These are phyloP conservation scores for Fraxinus sp. DNA, from an alignment of 305 asterid genomes.

Conservation along the genomic window DNA sequence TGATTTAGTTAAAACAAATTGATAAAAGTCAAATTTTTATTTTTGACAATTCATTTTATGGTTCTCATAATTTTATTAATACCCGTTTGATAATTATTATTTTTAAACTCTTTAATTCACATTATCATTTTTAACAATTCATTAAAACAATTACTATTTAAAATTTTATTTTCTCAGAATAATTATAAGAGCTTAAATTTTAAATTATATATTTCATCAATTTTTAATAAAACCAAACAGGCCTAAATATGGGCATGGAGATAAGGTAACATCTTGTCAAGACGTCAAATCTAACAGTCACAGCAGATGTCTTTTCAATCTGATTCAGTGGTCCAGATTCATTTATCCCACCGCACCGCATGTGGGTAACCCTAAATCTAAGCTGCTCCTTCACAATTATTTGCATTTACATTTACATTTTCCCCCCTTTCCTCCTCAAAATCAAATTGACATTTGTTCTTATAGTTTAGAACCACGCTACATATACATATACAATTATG, in stretches of 20 bases:
- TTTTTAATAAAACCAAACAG: too few relatives aligned
- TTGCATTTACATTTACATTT: neutral
- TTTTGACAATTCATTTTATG: too few relatives aligned
- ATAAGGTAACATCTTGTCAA: constrained; percentile 21
- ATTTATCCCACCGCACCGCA: neutral
- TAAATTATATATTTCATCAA: too few relatives aligned
- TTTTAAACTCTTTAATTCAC: neutral
- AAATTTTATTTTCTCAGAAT: too few relatives aligned
- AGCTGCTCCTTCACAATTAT: neutral
- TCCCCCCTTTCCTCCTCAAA: neutral
- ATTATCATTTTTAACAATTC: too few relatives aligned
- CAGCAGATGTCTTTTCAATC: neutral
- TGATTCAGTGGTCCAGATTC: neutral
- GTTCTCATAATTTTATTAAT: too few relatives aligned
- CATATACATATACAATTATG: too few relatives aligned
- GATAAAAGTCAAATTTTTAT: neutral
- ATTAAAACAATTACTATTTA: too few relatives aligned
- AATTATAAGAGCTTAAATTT: too few relatives aligned
- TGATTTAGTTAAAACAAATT: neutral
- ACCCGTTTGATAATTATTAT: neutral
- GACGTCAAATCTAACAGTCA: constrained; percentile 20
- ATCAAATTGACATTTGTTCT: neutral
- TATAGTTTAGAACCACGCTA: neutral
- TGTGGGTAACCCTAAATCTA: neutral
- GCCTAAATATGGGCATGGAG: neutral